Evolutionary conservation across 208 protist genomes (phyloP).

Genomic region (Wallacemonas sp.): DNA sequence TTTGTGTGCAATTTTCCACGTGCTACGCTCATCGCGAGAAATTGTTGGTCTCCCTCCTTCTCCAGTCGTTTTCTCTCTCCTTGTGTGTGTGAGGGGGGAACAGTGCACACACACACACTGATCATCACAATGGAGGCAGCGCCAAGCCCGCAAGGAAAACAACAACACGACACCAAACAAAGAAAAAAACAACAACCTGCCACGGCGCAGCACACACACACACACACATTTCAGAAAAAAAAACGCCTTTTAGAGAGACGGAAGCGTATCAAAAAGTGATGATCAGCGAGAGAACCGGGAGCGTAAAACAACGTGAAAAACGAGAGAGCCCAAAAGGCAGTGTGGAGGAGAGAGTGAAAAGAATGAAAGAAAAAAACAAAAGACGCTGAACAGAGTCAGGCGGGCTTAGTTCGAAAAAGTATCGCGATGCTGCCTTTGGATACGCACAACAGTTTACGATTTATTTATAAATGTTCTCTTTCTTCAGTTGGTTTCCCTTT

Average conservation of each 20-base stretch:
- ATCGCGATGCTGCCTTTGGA: too few relatives aligned
- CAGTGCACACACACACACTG: too few relatives aligned
- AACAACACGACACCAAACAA: constrained; percentile 12
- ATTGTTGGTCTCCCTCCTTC: too few relatives aligned
- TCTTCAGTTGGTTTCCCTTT: neutral
- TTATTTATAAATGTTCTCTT: neutral
- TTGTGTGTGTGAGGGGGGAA: too few relatives aligned
- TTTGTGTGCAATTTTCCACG: too few relatives aligned
- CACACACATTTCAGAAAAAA: neutral
- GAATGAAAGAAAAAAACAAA: constrained; percentile 3
- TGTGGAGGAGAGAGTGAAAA: neutral
- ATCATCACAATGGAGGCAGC: too few relatives aligned
- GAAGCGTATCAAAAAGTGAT: neutral
- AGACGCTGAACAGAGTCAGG: neutral
- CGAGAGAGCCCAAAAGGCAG: too few relatives aligned
- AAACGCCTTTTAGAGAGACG: neutral
- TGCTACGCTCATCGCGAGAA: too few relatives aligned
- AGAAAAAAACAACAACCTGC: constrained; percentile 11
- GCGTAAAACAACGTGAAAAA: too few relatives aligned
- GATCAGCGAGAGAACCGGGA: neutral
- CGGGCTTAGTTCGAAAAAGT: neutral
- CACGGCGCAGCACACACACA: too few relatives aligned
- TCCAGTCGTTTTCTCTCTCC: too few relatives aligned
- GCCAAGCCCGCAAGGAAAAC: neutral
- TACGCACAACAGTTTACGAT: too few relatives aligned